These are phyloP conservation scores for Thymus quinquecostatus DNA, from an alignment of 257 asterid species.

Conservation along the genomic window DNA sequence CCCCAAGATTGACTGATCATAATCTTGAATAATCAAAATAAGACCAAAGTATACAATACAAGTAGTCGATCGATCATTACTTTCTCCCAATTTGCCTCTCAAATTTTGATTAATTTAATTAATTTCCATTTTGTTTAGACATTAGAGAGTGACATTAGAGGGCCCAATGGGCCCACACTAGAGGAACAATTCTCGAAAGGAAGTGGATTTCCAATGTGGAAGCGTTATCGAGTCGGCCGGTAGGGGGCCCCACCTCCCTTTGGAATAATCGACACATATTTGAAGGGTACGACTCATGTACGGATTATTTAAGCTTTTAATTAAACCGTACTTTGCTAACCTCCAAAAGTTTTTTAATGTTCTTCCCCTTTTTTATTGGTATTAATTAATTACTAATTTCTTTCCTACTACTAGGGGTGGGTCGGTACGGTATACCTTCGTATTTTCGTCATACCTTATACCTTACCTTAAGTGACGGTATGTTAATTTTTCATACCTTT, in stretches of 20 bases:
- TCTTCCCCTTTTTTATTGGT: neutral
- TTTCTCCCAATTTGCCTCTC: neutral
- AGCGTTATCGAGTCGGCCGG: constrained; percentile 6
- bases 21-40: neutral
- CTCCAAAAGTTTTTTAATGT: neutral
- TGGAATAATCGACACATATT: neutral
- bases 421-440: too few relatives aligned
- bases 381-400: too few relatives aligned
- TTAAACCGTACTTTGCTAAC: neutral
- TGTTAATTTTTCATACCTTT: too few relatives aligned
- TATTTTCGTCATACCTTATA: too few relatives aligned
- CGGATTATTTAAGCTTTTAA: neutral
- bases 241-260: neutral
- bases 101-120: neutral
- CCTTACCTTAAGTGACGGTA: too few relatives aligned
- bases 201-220: constrained; percentile 5
- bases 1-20: constrained; percentile 4
- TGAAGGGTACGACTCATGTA: neutral
- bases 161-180: neutral
- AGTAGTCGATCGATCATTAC: neutral
- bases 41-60: neutral
- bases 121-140: neutral
- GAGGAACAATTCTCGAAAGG: neutral
- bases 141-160: neutral
- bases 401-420: neutral